These are phyloP conservation scores for Porphyrellus sp. DNA, from an alignment of 1,284 basidiomycete genomes.

Conservation along the genomic window DNA sequence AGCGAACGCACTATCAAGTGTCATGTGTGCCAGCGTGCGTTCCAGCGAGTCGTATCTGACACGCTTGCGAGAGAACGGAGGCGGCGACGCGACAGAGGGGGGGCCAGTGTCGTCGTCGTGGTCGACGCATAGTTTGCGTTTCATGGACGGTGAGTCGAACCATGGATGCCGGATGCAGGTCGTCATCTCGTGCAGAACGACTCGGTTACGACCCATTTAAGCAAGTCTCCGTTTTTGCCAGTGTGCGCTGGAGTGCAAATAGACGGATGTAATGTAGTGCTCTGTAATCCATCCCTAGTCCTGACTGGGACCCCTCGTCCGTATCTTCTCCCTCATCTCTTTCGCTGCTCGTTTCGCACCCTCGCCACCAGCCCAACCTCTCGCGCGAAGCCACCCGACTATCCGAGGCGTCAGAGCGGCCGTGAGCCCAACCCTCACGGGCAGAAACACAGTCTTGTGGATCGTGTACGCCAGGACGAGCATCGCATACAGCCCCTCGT, in stretches of 20 bases:
- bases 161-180: constrained; percentile 51
- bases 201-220: no score
- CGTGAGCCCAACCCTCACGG: constrained; percentile 85
- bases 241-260: no score
- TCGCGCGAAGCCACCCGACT: constrained; percentile 70
- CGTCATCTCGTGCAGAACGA: constrained; percentile 18
- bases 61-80: constrained; percentile 43
- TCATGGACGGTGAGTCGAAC: constrained; percentile 46
- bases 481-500: constrained; percentile 86
- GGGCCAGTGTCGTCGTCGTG: constrained; percentile 19
- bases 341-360: constrained; percentile 64
- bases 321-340: constrained; percentile 57
- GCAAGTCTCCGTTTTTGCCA: no score
- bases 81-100: constrained; percentile 9
- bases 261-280: constrained; percentile 16
- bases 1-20: constrained; percentile 30
- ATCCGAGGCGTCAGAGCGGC: constrained; percentile 84
- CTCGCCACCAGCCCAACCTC: constrained; percentile 74
- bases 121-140: constrained; percentile 43
- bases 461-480: constrained; percentile 90
- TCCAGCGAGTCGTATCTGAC: constrained; percentile 52
- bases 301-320: constrained; percentile 6
- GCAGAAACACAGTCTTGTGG: constrained; percentile 94
- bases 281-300: constrained; percentile 7
- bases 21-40: constrained; percentile 53